phyloP scores from a whole-genome alignment of 2,329 filamentous ascomycete species.

The Cercospora beticola region DNA sequence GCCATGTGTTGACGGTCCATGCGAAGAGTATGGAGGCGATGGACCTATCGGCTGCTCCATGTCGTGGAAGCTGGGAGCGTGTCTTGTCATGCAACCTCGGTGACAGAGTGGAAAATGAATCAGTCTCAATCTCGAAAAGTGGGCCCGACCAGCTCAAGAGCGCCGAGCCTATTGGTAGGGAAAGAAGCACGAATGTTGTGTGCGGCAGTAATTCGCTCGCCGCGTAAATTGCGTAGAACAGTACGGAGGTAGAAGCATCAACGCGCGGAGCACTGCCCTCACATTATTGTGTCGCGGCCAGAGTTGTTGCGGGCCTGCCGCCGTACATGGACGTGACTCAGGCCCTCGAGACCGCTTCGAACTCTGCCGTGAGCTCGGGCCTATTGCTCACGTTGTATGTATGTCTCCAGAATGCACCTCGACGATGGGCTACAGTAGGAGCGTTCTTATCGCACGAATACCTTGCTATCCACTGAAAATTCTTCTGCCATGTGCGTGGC shows the following conservation, averaged over 20 bases:
- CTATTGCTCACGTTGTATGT: background rate
- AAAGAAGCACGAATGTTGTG: background rate
- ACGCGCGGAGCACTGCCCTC: background rate
- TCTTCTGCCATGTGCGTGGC: background rate
- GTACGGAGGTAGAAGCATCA: background rate
- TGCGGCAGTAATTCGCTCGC: background rate
- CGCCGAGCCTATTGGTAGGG: background rate
- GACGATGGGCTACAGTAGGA: background rate
- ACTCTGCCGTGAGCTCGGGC: background rate
- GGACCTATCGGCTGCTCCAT: constrained; percentile 6
- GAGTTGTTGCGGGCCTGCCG: background rate
- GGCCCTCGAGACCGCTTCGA: background rate
- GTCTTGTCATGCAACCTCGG: constrained; percentile 8
- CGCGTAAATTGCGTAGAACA: background rate
- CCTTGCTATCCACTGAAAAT: background rate
- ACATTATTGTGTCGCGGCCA: background rate
- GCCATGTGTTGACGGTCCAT: background rate
- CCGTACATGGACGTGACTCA: constrained; percentile 2
- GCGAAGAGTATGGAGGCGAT: constrained; percentile 2
- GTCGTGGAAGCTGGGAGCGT: background rate
- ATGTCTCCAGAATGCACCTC: background rate
- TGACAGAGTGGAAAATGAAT: constrained; percentile 1
- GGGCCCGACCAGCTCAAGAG: background rate
- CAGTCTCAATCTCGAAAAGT: constrained; percentile 1
- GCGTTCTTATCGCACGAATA: background rate